Conservation (phyloP, 1,284 basidiomycete genomes). For the Violaceomyces palustris region DNA sequence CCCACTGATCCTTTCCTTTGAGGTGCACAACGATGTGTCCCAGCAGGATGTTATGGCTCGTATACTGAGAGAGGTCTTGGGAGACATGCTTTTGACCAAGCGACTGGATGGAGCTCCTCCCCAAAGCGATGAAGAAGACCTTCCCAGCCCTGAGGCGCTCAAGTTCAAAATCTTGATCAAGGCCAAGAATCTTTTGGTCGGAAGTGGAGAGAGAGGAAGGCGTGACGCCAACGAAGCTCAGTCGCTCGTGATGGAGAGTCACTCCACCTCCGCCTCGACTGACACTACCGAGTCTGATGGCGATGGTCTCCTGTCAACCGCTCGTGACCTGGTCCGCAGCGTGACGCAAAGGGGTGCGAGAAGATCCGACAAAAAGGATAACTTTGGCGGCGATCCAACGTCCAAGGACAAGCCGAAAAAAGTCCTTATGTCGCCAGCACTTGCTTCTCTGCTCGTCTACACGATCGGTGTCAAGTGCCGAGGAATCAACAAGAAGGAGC, state of each 20-base stretch:
- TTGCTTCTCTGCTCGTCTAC: constrained; percentile 80
- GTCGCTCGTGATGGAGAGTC: background rate
- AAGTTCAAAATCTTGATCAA: constrained; percentile 79
- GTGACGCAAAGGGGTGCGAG: background rate
- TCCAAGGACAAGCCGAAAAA: too few relatives aligned
- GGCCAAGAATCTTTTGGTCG: constrained; percentile 44
- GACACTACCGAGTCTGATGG: constrained; percentile 20
- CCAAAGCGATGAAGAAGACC: constrained; percentile 33
- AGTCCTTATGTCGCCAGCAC: constrained; percentile 63
- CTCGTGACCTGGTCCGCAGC: constrained; percentile 5
- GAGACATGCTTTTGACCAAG: constrained; percentile 60
- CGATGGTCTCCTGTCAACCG: constrained; percentile 8
- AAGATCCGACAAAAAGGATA: background rate
- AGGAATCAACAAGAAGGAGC: constrained; percentile 82
- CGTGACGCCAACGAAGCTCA: background rate
- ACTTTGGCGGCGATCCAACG: constrained; percentile 2
- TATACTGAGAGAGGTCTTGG: constrained; percentile 75
- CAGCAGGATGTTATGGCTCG: constrained; percentile 78
- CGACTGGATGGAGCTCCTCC: constrained; percentile 25
- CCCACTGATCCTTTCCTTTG: constrained; percentile 88
- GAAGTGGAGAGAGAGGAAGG: constrained; percentile 4
- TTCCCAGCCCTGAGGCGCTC: constrained; percentile 85
- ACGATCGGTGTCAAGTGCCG: constrained; percentile 92
- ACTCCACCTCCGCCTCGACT: constrained; percentile 4
- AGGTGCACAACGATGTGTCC: constrained; percentile 76